A percentile compares a stretch with the other conserved stretches of the same genome.
phyloP scores from a whole-genome alignment of 2,329 filamentous ascomycete species.

The Diplodia corticola region DNA sequence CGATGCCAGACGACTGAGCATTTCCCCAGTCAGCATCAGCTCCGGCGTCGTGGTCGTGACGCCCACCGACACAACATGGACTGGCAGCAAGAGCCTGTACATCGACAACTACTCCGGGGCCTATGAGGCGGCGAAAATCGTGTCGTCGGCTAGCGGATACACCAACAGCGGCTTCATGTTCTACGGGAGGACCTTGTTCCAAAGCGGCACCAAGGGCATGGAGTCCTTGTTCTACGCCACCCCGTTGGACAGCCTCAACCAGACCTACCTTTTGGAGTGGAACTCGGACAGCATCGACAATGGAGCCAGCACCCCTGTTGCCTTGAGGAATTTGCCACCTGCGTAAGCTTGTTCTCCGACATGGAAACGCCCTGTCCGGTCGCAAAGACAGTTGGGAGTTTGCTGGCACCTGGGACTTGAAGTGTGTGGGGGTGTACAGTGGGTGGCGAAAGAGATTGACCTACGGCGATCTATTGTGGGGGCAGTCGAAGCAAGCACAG shows the following conservation, averaged over 20 bases:
- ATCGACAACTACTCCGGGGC: background rate
- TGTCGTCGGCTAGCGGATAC: background rate
- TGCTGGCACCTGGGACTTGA: too few relatives aligned
- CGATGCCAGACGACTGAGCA: background rate
- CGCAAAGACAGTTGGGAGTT: background rate
- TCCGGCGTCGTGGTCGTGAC: background rate
- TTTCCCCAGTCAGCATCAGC: background rate
- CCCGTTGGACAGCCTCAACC: background rate
- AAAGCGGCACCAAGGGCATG: background rate
- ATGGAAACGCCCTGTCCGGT: background rate
- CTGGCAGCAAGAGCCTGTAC: constrained; percentile 12
- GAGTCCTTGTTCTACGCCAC: constrained; percentile 14
- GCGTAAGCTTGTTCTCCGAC: background rate
- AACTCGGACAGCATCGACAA: constrained; percentile 8
- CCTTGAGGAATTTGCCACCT: background rate
- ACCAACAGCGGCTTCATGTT: constrained; percentile 9
- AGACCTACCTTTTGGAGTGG: background rate
- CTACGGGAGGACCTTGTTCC: constrained; percentile 10
- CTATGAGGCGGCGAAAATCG: constrained; percentile 11
- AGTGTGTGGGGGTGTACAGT: too few relatives aligned
- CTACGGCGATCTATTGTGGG: too few relatives aligned
- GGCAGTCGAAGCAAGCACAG: too few relatives aligned
- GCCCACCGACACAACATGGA: background rate
- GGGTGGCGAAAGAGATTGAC: too few relatives aligned
- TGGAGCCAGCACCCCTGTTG: constrained; percentile 1